Conservation (phyloP, 768 basidiomycete genomes). For the Tephrocybe rancida region DNA sequence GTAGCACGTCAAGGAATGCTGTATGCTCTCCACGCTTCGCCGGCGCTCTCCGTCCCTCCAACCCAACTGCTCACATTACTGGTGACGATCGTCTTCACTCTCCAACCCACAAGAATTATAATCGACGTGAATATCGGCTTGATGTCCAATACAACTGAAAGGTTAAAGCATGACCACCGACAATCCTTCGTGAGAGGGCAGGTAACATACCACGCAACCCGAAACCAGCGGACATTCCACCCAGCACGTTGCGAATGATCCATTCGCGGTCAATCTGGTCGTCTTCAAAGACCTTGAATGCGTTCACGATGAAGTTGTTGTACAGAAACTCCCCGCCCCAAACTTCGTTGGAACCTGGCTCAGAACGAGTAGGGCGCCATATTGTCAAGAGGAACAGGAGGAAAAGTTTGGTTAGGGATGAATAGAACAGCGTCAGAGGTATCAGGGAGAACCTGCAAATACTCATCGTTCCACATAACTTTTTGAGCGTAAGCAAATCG, state of each 20-base stretch:
- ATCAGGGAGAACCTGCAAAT: slow-evolving; percentile 64
- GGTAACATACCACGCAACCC: slow-evolving; percentile 69
- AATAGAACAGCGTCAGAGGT: slow-evolving; percentile 80
- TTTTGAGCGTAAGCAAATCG: not conserved
- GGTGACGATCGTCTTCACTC: slow-evolving; percentile 64
- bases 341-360: slow-evolving; percentile 22
- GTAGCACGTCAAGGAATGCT: slow-evolving; percentile 75
- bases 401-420: slow-evolving; percentile 83
- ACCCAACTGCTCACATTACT: slow-evolving; percentile 68
- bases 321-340: slow-evolving; percentile 28
- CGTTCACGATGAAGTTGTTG: slow-evolving; percentile 37
- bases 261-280: slow-evolving; percentile 80
- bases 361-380: slow-evolving; percentile 61
- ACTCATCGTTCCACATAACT: not conserved
- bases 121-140: slow-evolving; percentile 74
- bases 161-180: not conserved
- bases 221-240: slow-evolving; percentile 87
- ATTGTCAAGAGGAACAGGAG: slow-evolving; percentile 81
- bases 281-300: slow-evolving; percentile 65
- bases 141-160: slow-evolving; percentile 71
- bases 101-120: slow-evolving; percentile 79
- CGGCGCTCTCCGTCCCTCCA: slow-evolving; percentile 53
- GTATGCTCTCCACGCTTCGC: slow-evolving; percentile 80
- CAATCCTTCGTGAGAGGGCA: not conserved
- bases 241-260: slow-evolving; percentile 81